Base-by-base conservation (phyloP, 768 basidiomycete species). In the Strobilomyces dryophilus region DNA sequence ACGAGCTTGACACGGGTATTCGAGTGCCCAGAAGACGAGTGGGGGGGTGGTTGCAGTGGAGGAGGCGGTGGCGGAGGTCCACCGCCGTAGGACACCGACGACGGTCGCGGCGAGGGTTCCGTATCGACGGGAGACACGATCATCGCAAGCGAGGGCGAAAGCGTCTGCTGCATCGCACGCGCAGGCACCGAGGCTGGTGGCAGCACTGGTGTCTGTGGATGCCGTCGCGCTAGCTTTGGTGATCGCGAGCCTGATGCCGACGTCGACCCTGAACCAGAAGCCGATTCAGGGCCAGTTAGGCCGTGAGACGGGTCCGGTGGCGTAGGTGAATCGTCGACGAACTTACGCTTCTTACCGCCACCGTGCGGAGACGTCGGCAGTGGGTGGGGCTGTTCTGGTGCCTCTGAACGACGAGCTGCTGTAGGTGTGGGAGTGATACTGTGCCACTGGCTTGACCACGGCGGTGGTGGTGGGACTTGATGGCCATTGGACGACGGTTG, bases 121-220 rank as follows among this genome's bases (percentile, higher is more conserved):
- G 68, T 59, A 37, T 70, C 68, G 24, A 69, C 59, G 6, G 68
- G 68, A 24, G 68, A 69, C 27, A 70, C 68, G 37, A 70, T 70
- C 68, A 71, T 70, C 10, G 68, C 68, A 8, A 70, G 64, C 8
- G 68, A 69, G 12, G 68, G 68, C 6, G 68, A 69, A 3, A 69
- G 58, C 29, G 68, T 70, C 18, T 69, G 67, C 45, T 69, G 68
- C 68, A 70, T 64, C 49, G 66, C 64, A 14, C 68, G 70, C 14
- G 64, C 53, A 47, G 64, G 64, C 18, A 58, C 61, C 20, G 59
- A 53, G 7, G 62, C 55, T 3, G 64, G 57, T 8, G 59, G 68
- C 8, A n/a, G 60, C 27, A 71, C 64, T 3, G 68, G 68, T 5
- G 68, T 70, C 51, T 71, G 70, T 6, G 64, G 70, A 39, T 70